These are phyloP conservation scores for Cardamine resedifolia DNA, from an alignment of 345 rosid genomes.

Conservation along the genomic window DNA sequence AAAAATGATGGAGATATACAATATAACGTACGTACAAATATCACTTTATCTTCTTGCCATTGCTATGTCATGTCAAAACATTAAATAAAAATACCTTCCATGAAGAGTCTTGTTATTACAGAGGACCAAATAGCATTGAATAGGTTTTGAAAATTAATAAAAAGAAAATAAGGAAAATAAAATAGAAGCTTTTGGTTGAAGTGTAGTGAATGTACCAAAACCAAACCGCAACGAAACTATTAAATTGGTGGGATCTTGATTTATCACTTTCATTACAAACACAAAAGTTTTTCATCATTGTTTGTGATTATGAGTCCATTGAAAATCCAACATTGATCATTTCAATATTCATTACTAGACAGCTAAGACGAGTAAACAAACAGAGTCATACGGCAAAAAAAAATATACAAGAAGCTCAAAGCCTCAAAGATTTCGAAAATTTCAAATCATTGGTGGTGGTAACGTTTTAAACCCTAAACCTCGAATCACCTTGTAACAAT, in stretches of 20 bases:
- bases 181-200: conserved; percentile 11
- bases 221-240: conserved; percentile 1
- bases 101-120: conserved; percentile 37
- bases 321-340: conserved; percentile 12
- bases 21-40: conserved; percentile 24
- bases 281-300: conserved; percentile 17
- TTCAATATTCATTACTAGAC: not conserved
- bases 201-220: conserved; percentile 10
- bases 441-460: not conserved
- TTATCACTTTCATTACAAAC: conserved; percentile 4
- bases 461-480: not conserved
- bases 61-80: conserved; percentile 38
- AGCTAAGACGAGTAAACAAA: not conserved
- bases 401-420: not conserved
- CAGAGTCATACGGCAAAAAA: not conserved
- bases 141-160: too few relatives aligned
- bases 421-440: not conserved
- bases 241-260: not conserved
- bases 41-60: conserved; percentile 34
- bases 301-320: conserved; percentile 13
- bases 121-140: conserved; percentile 34
- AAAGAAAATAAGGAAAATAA: not conserved
- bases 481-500: not conserved
- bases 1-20: conserved; percentile 22
- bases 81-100: conserved; percentile 34